A percentile compares a stretch with the other conserved stretches of the same genome.
Evolutionary conservation across 2,329 filamentous ascomycete genomes (phyloP).

Genomic region (Cercospora sp.): DNA sequence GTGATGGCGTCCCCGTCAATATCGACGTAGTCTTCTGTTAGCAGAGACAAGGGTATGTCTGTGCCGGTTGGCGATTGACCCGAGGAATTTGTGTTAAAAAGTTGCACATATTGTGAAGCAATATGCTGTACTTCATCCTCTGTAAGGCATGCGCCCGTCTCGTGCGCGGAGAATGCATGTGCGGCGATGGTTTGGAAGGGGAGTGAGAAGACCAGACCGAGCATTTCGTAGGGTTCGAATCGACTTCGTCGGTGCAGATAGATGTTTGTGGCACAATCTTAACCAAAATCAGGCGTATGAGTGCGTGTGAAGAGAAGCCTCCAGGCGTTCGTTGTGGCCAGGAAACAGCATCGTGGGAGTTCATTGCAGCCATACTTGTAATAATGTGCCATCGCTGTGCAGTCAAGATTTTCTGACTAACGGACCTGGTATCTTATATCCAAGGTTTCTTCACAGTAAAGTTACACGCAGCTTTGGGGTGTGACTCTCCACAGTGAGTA

Average conservation of each 20-base stretch:
- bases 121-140: background rate
- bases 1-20: background rate
- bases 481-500: no score
- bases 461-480: background rate
- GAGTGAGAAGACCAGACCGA: background rate
- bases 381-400: background rate
- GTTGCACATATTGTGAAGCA: background rate
- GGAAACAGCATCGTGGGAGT: no score
- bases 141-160: background rate
- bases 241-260: no score
- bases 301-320: no score
- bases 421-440: background rate
- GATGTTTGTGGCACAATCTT: no score
- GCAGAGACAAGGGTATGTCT: background rate
- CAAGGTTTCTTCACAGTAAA: background rate
- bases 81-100: background rate
- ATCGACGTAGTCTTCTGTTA: background rate
- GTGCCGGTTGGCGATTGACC: background rate
- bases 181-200: background rate
- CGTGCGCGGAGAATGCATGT: background rate
- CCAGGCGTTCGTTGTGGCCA: no score
- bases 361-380: background rate
- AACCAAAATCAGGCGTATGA: no score
- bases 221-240: no score
- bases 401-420: background rate